Evolutionary conservation across 345 rosid species (phyloP), one percentile per base, ranked within the genome.

Genomic region (Dipteronia dyeriana): DNA sequence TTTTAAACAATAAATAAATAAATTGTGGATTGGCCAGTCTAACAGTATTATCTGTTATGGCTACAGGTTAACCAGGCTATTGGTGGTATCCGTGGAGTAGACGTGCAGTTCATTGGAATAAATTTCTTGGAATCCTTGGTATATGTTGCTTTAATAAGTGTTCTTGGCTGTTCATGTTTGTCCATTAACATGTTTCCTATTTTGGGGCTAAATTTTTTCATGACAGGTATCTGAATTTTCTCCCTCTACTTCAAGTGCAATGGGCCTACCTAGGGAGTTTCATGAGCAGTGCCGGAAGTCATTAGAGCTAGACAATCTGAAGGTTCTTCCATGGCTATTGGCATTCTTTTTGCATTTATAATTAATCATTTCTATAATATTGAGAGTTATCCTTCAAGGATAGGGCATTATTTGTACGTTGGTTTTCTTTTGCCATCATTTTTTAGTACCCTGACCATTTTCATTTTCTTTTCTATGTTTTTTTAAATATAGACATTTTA

Each of bases 221-320:
- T 76, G 77, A 77, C 84, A 94, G 98, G 91, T 96, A 63, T 96
- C 98, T 74, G 99, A 96, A 73, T 96, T 96, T 87, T 91, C 98
- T 76, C 98, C 99, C 65, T 86, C 97, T 71, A 94, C 98, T 74
- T 94, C 97, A 65, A 92, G 92, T 86, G 94, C 90, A 85, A 88
- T 96, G 97, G 94, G 99, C 85, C 97, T 96, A 78, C 97, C 99
- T 5, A 87, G 91, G 87, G 99, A 96, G 84, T 94, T 91, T 85
- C 98, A 94, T 81, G 97, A 96, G 84, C 95, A 83, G 69, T 96
- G 99, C 81, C 92, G 79, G 66, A 90, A 67, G 87, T 94, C 93
- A 61, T 77, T 96, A 23, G 97, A 96, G 86, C 88, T 85, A 75
- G 89, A 90, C 68, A 88, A 87, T 82, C 79, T 96, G 81, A 96